Conservation (phyloP, 2,329 filamentous ascomycete species). For the Ceratocystis ficicola region DNA sequence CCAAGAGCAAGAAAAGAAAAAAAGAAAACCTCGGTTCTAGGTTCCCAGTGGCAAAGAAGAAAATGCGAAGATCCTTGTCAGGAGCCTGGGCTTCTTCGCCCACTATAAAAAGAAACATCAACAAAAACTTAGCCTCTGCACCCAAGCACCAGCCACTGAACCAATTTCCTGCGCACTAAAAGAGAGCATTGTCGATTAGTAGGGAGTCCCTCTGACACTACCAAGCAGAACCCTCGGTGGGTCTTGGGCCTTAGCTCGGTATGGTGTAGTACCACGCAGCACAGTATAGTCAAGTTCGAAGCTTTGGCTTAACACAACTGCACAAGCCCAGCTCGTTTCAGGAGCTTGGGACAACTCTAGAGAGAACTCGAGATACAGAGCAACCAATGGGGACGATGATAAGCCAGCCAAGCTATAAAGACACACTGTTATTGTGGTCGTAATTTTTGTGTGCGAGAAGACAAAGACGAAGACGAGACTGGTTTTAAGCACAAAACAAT, state of each 20-base stretch:
- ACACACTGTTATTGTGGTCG: too few species aligned
- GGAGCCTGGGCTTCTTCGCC: not conserved
- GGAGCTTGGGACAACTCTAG: not conserved
- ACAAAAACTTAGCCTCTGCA: not conserved
- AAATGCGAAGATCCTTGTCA: not conserved
- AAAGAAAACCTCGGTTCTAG: not conserved
- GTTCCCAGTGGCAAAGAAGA: conserved; percentile 1
- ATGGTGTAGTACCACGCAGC: too few species aligned
- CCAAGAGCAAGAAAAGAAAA: not conserved
- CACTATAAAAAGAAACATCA: not conserved
- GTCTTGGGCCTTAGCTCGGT: too few species aligned
- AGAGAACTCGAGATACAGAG: not conserved
- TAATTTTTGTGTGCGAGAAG: not conserved
- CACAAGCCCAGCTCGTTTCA: not conserved
- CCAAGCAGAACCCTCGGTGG: too few species aligned
- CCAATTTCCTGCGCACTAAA: not conserved
- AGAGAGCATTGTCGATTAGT: not conserved
- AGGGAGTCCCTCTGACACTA: not conserved
- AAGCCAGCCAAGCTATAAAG: not conserved
- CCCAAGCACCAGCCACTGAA: not conserved
- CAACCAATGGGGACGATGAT: not conserved
- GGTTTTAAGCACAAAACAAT: too few species aligned
- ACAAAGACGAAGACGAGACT: too few species aligned
- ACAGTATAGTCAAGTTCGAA: not conserved
- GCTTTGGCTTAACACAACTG: not conserved